Evolutionary conservation across 352 stramenopile genomes (phyloP), one percentile per base, ranked within the genome.

Genomic region (Phytophthora sp.): DNA sequence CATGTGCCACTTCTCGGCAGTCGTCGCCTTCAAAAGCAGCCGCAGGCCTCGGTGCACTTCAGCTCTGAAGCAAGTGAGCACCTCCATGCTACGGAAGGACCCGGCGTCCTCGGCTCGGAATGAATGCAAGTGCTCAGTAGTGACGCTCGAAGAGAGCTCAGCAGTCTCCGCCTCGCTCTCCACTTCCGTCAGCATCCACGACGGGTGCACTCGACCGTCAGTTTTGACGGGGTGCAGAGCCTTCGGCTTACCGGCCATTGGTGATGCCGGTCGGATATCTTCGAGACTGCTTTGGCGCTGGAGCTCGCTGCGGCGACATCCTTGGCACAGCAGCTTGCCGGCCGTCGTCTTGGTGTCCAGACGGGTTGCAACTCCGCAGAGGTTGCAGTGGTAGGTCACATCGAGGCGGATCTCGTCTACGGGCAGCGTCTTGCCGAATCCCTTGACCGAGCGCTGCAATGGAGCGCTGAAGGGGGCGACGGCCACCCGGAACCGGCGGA

Each of bases 51-150:
- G 62, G 17, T 35, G 42, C 21, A 54, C 55, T 65, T 70, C 20
- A 21, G 62, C 58, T 21, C 54, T 54, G 48, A 70, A 70, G 43
- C 62, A 70, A 12, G 54, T 62, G n/a, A 70, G 35, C 34, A 70
- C 62, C 24, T 70, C 62, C 32, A 70, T 66, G 18, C 41, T 66
- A 27, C 54, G 32, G 46, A 70, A 70, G 9, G 41, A 70, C 3
- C 43, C 54, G 6, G 38, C 34, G 21, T 63, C 30, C 10, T 42
- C 30, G 1, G 24, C 24, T 9, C 53, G 45, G 38, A 60, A 60
- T 20, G 45, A 38, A 18, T 37, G 58, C 8, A 39, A 28, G 11
- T 31, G 23, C 2, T 51, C 48, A 31, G 30, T 27, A 26, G 15
- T 24, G 8, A 51, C 24, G 8, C 13, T n/a, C n/a, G 32, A 52